Evolutionary conservation across 129 eudicot species (phyloP).

Genomic region (Flaveria linearis): DNA sequence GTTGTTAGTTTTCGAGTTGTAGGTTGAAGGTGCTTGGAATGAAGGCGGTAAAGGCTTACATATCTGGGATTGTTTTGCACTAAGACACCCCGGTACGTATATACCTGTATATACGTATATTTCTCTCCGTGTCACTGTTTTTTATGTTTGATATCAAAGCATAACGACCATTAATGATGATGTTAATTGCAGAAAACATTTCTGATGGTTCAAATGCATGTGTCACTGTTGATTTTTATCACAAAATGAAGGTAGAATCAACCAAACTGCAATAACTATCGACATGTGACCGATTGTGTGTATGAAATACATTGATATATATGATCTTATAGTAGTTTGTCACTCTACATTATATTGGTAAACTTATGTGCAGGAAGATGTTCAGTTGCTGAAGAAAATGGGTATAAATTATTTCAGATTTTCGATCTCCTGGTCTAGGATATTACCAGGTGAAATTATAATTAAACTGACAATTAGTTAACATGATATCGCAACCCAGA

Average conservation of each 20-base stretch:
- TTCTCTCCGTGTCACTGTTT: neutral
- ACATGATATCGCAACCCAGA: too few species aligned
- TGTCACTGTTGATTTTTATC: slow-evolving; percentile 27
- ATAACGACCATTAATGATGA: neutral
- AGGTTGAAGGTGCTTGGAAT: slow-evolving; percentile 40
- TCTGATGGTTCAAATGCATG: slow-evolving; percentile 23
- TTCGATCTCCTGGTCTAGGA: slow-evolving; percentile 54
- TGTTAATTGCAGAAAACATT: slow-evolving; percentile 15
- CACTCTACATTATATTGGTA: too few species aligned
- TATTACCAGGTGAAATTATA: slow-evolving; percentile 26
- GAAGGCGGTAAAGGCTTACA: slow-evolving; percentile 33
- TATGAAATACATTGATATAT: too few species aligned
- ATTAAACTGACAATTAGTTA: too few species aligned
- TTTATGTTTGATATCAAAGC: too few species aligned
- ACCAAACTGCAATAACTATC: too few species aligned
- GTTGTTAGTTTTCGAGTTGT: neutral
- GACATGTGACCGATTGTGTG: too few species aligned
- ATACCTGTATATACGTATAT: neutral
- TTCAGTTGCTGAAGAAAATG: slow-evolving; percentile 34
- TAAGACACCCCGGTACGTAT: slow-evolving; percentile 30
- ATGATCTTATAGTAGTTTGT: too few species aligned
- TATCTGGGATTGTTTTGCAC: slow-evolving; percentile 30
- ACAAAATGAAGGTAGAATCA: slow-evolving; percentile 15
- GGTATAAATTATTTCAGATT: slow-evolving; percentile 42
- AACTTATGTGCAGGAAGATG: slow-evolving; percentile 38